Percentiles rank a stretch among this genome's conserved stretches.
phyloP scores from a whole-genome alignment of 2,329 filamentous ascomycete species.

The Colletotrichum sublineola region DNA sequence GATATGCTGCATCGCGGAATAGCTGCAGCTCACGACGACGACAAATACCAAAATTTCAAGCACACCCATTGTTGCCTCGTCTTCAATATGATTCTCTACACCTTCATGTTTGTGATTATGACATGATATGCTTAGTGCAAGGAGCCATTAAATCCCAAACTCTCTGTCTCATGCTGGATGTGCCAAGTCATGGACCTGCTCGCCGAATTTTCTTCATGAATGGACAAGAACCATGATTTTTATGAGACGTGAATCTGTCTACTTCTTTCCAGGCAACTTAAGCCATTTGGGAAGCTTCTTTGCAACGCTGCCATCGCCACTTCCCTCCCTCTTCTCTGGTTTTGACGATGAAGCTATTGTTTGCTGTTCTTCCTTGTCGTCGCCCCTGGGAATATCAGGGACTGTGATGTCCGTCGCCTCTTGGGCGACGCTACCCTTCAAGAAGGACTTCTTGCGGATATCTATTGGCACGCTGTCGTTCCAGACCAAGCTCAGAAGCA shows the following conservation, averaged over 20 bases:
- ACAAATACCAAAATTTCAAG: conserved; percentile 53
- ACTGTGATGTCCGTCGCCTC: conserved; percentile 77
- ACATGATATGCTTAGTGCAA: background rate
- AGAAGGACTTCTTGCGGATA: conserved; percentile 67
- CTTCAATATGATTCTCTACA: background rate
- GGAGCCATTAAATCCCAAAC: background rate
- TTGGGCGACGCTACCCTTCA: conserved; percentile 70
- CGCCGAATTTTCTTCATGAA: background rate
- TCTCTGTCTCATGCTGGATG: background rate
- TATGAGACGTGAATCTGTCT: conserved; percentile 48
- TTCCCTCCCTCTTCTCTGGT: conserved; percentile 53
- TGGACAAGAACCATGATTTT: conserved; percentile 8
- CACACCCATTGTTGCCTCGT: conserved; percentile 23
- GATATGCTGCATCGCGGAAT: conserved; percentile 50
- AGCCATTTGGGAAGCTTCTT: conserved; percentile 78
- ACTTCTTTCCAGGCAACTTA: conserved; percentile 80
- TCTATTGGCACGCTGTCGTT: conserved; percentile 70
- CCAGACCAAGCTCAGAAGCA: conserved; percentile 84
- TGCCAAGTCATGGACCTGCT: background rate
- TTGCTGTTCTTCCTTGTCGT: conserved; percentile 55
- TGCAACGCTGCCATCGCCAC: conserved; percentile 50
- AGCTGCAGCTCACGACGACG: conserved; percentile 49
- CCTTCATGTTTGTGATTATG: background rate
- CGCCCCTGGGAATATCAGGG: conserved; percentile 63
- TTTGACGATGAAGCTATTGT: conserved; percentile 47